A percentile compares a stretch with the other conserved stretches of the same genome.
These are phyloP conservation scores for Prunus mongolica DNA, from an alignment of 306 rosid species.

Conservation along the genomic window DNA sequence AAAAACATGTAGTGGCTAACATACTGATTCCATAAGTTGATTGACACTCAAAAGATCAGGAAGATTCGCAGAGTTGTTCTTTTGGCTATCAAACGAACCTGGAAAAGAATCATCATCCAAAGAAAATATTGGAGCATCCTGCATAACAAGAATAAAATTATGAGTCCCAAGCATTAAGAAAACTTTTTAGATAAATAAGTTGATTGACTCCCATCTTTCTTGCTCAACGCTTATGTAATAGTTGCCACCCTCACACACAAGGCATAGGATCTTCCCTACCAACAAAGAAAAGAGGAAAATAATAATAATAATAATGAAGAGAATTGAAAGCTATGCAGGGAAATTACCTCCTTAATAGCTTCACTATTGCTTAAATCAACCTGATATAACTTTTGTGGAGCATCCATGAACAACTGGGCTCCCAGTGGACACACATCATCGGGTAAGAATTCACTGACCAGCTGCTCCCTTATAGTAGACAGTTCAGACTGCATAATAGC, in stretches of 20 bases:
- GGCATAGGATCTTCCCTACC: neutral
- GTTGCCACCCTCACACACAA: neutral
- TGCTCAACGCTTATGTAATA: neutral
- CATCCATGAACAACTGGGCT: conserved; percentile 45
- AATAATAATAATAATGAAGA: neutral
- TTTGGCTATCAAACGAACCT: conserved; percentile 57
- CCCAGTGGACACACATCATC: conserved; percentile 62
- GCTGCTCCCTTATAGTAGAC: conserved; percentile 50
- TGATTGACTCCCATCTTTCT: neutral
- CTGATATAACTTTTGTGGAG: conserved; percentile 34
- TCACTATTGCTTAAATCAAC: conserved; percentile 22
- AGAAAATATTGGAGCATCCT: conserved; percentile 46
- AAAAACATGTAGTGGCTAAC: conserved; percentile 32
- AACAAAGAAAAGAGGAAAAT: neutral
- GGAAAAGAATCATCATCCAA: conserved; percentile 52
- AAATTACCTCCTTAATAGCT: conserved; percentile 30
- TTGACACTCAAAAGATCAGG: conserved; percentile 62
- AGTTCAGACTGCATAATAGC: conserved; percentile 48
- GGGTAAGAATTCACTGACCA: conserved; percentile 59
- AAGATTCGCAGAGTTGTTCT: conserved; percentile 32
- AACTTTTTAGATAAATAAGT: neutral
- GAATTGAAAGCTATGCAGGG: neutral
- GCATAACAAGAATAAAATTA: conserved; percentile 21
- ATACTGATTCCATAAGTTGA: conserved; percentile 88
- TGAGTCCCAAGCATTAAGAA: conserved; percentile 16